phyloP scores from a whole-genome alignment of 1,284 basidiomycete species.

The Ustilago cynodontis region DNA sequence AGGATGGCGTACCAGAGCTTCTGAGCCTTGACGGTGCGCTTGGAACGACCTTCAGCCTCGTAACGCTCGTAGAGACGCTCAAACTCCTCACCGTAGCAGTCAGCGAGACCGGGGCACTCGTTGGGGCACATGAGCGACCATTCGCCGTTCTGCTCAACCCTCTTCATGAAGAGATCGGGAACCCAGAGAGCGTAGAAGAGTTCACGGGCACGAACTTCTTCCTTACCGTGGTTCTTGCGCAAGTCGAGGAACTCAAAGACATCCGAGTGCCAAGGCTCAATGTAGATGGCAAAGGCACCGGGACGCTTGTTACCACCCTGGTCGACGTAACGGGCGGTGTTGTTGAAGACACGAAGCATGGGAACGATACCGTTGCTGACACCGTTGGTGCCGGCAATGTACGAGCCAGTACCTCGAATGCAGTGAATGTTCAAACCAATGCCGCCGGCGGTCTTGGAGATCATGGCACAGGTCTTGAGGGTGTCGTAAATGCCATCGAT shows the following conservation, averaged over 20 bases:
- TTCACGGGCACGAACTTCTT: constrained; percentile 95
- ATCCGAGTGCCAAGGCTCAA: constrained; percentile 98
- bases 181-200: constrained; percentile 99
- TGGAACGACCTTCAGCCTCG: constrained; percentile 89
- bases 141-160: constrained; percentile 77
- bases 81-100: constrained; percentile 92
- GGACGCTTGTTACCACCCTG: constrained; percentile 99
- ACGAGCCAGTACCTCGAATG: constrained; percentile 91
- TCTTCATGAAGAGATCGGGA: constrained; percentile 84
- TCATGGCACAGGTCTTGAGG: constrained; percentile 98
- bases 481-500: constrained; percentile 99
- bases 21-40: constrained; percentile 91
- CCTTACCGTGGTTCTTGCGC: constrained; percentile 99
- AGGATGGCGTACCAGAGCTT: constrained; percentile 99
- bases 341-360: constrained; percentile 98
- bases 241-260: constrained; percentile 98
- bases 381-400: constrained; percentile 93
- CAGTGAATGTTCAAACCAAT: constrained; percentile 97
- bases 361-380: constrained; percentile 99
- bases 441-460: constrained; percentile 98
- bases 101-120: constrained; percentile 90
- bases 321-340: constrained; percentile 98
- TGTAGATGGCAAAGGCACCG: constrained; percentile 96
- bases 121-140: constrained; percentile 99
- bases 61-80: constrained; percentile 90